These are phyloP conservation scores for Eutrema salsugineum DNA, from an alignment of 441 rosid species.

Conservation along the genomic window DNA sequence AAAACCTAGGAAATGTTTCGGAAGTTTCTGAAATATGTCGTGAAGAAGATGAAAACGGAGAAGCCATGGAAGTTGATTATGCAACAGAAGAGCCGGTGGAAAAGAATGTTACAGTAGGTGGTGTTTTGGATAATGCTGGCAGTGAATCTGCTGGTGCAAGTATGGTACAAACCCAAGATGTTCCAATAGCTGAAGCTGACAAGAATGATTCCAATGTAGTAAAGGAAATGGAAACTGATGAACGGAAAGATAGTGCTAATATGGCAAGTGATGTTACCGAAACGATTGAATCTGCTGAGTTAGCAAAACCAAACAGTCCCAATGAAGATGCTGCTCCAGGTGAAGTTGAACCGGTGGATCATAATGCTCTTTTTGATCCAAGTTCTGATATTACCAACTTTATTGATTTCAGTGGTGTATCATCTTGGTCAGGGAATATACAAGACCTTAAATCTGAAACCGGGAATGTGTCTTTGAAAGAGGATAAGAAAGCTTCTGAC, in stretches of 20 bases:
- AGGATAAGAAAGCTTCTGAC: constrained; percentile 17
- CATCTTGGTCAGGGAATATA: constrained; percentile 35
- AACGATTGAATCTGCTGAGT: constrained; percentile 1
- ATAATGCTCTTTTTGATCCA: constrained; percentile 34
- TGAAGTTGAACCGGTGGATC: constrained; percentile 32
- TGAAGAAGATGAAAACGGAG: constrained; percentile 27
- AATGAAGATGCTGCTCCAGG: constrained; percentile 26
- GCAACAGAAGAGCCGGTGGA: constrained; percentile 43
- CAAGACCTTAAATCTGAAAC: constrained; percentile 29
- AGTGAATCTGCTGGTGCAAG: background rate
- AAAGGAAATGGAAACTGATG: constrained; percentile 29
- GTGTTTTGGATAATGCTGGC: background rate
- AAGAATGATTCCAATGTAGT: constrained; percentile 15
- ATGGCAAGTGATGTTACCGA: constrained; percentile 10
- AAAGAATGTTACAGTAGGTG: constrained; percentile 27
- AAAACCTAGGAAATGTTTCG: constrained; percentile 11
- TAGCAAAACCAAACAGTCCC: constrained; percentile 11
- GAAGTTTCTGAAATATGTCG: constrained; percentile 18
- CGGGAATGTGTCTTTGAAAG: constrained; percentile 8
- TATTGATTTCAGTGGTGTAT: constrained; percentile 37
- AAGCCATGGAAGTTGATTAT: constrained; percentile 28
- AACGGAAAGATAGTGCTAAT: constrained; percentile 21
- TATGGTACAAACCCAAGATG: background rate
- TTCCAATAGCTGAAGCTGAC: constrained; percentile 2
- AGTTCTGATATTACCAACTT: constrained; percentile 29